Evolutionary conservation across 2,329 filamentous ascomycete genomes (phyloP).

Genomic region (Xylaria sp.): DNA sequence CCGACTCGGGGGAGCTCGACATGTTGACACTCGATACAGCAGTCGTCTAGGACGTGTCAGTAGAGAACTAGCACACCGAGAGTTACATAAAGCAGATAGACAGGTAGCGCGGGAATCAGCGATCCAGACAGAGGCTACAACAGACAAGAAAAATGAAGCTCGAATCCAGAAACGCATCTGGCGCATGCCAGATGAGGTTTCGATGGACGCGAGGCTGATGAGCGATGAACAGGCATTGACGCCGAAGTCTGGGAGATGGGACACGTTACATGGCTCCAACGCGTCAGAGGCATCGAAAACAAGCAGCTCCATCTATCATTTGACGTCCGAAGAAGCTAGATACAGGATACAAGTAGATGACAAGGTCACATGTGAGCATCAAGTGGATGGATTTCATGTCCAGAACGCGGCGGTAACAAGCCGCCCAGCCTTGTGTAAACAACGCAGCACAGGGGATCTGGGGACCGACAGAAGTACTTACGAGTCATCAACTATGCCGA

Average conservation of each 20-base stretch:
- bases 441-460: constrained; percentile 36
- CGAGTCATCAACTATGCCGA: constrained; percentile 50
- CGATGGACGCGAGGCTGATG: constrained; percentile 63
- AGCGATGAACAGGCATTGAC: constrained; percentile 57
- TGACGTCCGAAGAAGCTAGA: constrained; percentile 44
- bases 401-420: constrained; percentile 46
- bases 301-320: constrained; percentile 43
- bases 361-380: constrained; percentile 47
- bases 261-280: constrained; percentile 39
- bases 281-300: constrained; percentile 45
- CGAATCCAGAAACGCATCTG: constrained; percentile 51
- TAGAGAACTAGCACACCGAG: constrained; percentile 44
- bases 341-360: constrained; percentile 43
- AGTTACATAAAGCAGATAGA: constrained; percentile 40
- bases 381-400: constrained; percentile 48
- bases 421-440: constrained; percentile 46
- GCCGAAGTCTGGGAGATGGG: constrained; percentile 39
- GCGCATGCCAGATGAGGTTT: constrained; percentile 53
- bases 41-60: constrained; percentile 67
- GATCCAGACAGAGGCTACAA: constrained; percentile 50
- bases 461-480: constrained; percentile 47
- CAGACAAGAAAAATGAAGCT: constrained; percentile 51
- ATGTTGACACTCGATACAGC: constrained; percentile 65
- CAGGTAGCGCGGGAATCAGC: constrained; percentile 49
- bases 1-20: constrained; percentile 70